Evolutionary conservation across 164 flowering plant genomes (phyloP), one percentile per base, ranked within the genome.

Genomic region (Akebia trifoliata): DNA sequence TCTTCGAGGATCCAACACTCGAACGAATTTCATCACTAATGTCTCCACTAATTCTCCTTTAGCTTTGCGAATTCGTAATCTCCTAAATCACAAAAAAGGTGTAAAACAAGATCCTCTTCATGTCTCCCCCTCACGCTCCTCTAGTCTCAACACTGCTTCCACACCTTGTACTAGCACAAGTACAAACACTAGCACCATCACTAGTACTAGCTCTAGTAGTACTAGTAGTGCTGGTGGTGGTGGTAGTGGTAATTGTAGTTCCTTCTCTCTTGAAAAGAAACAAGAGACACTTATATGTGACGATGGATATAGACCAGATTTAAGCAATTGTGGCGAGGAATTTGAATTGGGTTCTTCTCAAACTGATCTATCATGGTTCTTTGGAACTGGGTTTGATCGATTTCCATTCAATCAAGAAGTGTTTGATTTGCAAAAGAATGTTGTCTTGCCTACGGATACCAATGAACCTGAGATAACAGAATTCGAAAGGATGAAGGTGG

Each of bases 1-100:
- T 35, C 91, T 87, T 21, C 85, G 95, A 5, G 95, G 95, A 22
- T 71, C 89, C 7, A 85, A 85, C 17, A 83, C 95, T 30, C 77
- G 91, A 8, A 87, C 95, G 39, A 87, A 87, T 62, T 87, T 87
- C 72, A 72, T 72, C 44, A 70, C 83, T 31, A 78, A 75, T 1
- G 82, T 79, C n/a, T 81, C 86, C 42, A 28, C 66, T 26, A 72
- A 85, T 68, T 87, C 96, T 8, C 82, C 90, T 5, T 74, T 85
- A 0, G 90, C 96, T 51, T 77, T 71, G n/a, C 69, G 92, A 43
- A 85, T 87, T 31, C 73, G 79, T 2, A 74, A 67, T 47, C 84
- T 87, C 4, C 84, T 87, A 32, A 71, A 78, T 60, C 78, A 63
- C 74, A 83, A 69, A 48, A 80, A 73, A 47, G 61, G 32, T 35